Evolutionary conservation across 352 stramenopile genomes (phyloP).

Genomic region (Aphanomyces stellatus): DNA sequence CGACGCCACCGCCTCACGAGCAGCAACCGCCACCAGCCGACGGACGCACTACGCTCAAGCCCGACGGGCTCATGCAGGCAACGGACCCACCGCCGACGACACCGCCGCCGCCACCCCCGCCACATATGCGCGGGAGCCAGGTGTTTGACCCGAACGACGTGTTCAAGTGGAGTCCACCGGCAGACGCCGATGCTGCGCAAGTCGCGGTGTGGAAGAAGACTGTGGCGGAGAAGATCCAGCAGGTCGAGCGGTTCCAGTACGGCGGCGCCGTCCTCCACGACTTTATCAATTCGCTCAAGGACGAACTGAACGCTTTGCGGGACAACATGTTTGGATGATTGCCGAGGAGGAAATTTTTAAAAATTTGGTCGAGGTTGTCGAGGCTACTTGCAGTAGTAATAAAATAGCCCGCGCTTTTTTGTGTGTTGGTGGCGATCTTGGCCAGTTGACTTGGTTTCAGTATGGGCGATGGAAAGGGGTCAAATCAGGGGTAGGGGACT

Average conservation of each 20-base stretch:
- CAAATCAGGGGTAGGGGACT: no score
- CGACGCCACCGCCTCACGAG: neutral
- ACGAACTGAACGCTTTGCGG: neutral
- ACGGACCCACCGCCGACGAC: neutral
- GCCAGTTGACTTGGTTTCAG: no score
- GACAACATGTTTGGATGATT: neutral
- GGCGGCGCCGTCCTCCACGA: constrained; percentile 1
- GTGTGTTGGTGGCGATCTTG: no score
- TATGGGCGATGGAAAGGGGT: no score
- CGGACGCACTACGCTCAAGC: no score
- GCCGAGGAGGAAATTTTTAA: no score
- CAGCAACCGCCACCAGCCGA: no score
- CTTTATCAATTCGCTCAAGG: constrained; percentile 6
- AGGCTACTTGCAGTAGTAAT: no score
- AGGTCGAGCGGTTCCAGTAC: constrained; percentile 3
- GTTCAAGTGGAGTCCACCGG: neutral
- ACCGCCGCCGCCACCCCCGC: neutral
- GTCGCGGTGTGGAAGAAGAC: neutral
- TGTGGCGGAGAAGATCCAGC: neutral
- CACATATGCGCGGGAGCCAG: neutral
- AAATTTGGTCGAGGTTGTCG: no score
- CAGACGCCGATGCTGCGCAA: neutral
- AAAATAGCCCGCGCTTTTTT: no score
- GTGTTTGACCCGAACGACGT: constrained; percentile 3
- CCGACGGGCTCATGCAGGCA: no score